A percentile compares a stretch with the other conserved stretches of the same genome.
Conservation (phyloP, 768 basidiomycete genomes). For the Amanita muscaria region DNA sequence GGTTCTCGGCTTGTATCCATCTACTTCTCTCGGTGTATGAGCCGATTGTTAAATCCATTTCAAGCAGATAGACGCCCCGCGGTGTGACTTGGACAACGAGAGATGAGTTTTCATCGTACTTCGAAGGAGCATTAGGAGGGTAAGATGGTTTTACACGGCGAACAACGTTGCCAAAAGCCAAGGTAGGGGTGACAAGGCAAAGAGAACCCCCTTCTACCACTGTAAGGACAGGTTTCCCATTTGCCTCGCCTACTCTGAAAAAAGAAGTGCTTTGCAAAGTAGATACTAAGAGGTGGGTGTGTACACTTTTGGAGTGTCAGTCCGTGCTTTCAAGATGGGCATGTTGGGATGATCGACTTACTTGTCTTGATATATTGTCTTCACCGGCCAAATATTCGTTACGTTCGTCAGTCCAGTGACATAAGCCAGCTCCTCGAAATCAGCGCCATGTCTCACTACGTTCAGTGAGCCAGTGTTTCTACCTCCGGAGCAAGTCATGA, state of each 20-base stretch:
- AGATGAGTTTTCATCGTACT: conserved; percentile 40
- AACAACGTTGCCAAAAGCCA: conserved; percentile 54
- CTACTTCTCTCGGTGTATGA: conserved; percentile 27
- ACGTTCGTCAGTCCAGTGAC: conserved; percentile 49
- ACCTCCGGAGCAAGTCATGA: conserved; percentile 83
- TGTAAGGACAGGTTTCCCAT: conserved; percentile 33
- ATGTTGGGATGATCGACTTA: conserved; percentile 28
- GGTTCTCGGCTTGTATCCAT: conserved; percentile 10
- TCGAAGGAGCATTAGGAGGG: conserved; percentile 15
- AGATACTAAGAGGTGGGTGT: conserved; percentile 53
- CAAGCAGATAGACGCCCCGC: conserved; percentile 43
- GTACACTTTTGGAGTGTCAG: conserved; percentile 25
- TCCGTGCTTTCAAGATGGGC: conserved; percentile 1
- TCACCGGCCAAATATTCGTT: conserved; percentile 56
- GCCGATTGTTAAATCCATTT: conserved; percentile 39
- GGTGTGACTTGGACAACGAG: conserved; percentile 68
- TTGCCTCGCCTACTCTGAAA: conserved; percentile 36
- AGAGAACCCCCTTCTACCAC: conserved; percentile 33
- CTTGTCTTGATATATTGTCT: conserved; percentile 36
- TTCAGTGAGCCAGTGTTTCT: conserved; percentile 69
- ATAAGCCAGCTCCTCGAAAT: conserved; percentile 56
- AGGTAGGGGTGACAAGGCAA: conserved; percentile 40
- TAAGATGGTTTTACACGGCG: conserved; percentile 19
- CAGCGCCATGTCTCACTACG: conserved; percentile 73
- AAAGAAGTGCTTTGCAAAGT: conserved; percentile 47